Percentiles rank a stretch among this genome's conserved stretches.
Evolutionary conservation across 805 yeast genomes (phyloP).

Genomic region (Vanderwaltozyma tropicalis): DNA sequence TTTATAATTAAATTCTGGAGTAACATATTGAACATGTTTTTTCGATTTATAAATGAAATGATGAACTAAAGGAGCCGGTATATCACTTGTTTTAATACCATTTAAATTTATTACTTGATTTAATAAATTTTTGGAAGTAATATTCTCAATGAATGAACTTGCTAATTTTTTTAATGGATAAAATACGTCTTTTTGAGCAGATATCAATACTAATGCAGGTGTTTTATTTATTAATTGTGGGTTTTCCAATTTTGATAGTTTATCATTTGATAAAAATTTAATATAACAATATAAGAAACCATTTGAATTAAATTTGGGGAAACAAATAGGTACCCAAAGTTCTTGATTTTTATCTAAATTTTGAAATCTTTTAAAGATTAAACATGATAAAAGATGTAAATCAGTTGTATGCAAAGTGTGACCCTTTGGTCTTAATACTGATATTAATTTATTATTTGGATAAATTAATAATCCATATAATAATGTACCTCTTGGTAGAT

Average conservation of each 20-base stretch:
- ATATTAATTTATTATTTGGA: conserved; percentile 51
- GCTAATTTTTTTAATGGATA: conserved; percentile 61
- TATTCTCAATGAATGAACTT: conserved; percentile 34
- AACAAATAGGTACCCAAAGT: conserved; percentile 87
- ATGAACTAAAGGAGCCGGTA: conserved; percentile 48
- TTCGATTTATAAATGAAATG: conserved; percentile 78
- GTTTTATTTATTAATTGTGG: conserved; percentile 7
- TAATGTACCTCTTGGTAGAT: conserved; percentile 38
- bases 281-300: conserved; percentile 84
- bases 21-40: conserved; percentile 41
- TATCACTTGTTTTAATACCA: conserved; percentile 38
- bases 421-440: conserved; percentile 62
- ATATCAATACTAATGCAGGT: conserved; percentile 36
- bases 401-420: conserved; percentile 80
- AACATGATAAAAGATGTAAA: conserved; percentile 59
- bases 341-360: conserved; percentile 42
- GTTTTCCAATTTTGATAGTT: background rate
- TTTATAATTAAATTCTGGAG: conserved; percentile 18
- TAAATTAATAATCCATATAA: conserved; percentile 68
- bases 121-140: background rate
- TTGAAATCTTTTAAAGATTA: conserved; percentile 43
- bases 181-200: conserved; percentile 63
- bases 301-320: conserved; percentile 78
- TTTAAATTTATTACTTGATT: background rate
- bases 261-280: conserved; percentile 36